Base-by-base conservation (phyloP, 768 basidiomycete genomes). In the Phallus indusiatus region DNA sequence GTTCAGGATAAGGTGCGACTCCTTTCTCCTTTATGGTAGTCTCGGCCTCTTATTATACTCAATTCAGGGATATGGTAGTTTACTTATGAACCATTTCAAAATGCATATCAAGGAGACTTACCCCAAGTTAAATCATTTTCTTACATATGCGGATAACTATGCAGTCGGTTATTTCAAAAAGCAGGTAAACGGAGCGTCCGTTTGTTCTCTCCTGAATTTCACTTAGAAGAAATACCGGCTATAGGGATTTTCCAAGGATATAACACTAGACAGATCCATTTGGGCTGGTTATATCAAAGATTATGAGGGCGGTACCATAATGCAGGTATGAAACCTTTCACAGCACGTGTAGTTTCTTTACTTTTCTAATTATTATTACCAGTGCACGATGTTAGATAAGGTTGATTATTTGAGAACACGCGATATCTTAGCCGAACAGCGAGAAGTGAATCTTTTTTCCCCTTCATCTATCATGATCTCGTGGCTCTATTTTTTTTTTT, bases 201-300 rank as follows among this genome's bases (percentile, higher is more conserved):
- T 28, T 54, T 16, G 5, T 21, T 22, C n/a, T 8, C 28, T 21
- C n/a, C 28, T 16, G 42, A 14, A 14, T 42, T 18, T 50, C 14
- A 11, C 22, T 54, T n/a, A 53, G 53, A 18, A n/a, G n/a, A n/a
- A n/a, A 28, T 22, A 14, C 28, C 14, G 4, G 11, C 4, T 16
- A 4, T 59, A 72, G 68, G 96, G 96, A 0, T 99, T 99, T 72
- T 90, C 92, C 6, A 98, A 98, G 70, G 94, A 98, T 59, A 95
- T 99, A 62, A 87, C 88, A 0, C 80, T 96, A n/a, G 86, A 87
- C 61, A 81, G 94, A 48, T 83, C 88, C 1, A 78, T 87, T 8
- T 99, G 96, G 96, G 94, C 95, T 0, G 96, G 94, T 11, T 98
- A 99, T 71, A 98, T 99, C 83, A 99, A 98, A 71, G 96, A 99